These are phyloP conservation scores for Orbilia oligospora DNA, from an alignment of 2,329 filamentous ascomycete genomes.

Conservation along the genomic window DNA sequence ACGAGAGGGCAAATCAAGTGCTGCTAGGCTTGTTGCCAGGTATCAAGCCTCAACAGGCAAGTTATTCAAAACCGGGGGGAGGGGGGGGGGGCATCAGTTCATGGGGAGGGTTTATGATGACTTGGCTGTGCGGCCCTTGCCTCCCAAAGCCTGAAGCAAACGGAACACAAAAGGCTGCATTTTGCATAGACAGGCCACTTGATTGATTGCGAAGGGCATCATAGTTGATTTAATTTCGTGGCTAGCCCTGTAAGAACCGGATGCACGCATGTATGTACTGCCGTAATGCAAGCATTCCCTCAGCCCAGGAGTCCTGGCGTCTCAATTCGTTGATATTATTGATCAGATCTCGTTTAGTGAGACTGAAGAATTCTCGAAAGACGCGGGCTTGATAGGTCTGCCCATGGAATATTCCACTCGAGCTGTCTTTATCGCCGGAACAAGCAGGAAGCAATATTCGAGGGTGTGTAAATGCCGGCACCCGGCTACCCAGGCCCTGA, in stretches of 20 bases:
- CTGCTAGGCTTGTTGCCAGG: not conserved
- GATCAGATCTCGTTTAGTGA: constrained; percentile 15
- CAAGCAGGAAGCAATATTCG: constrained; percentile 6
- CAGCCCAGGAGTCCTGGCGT: constrained; percentile 22
- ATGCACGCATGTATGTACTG: constrained; percentile 8
- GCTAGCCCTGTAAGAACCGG: constrained; percentile 36
- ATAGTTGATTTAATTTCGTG: constrained; percentile 4
- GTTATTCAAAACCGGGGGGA: constrained; percentile 3
- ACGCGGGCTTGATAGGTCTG: not conserved
- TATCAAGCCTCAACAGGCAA: constrained; percentile 2
- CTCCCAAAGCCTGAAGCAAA: constrained; percentile 27
- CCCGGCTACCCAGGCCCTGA: constrained; percentile 6
- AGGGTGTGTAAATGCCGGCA: not conserved
- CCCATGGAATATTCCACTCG: constrained; percentile 12
- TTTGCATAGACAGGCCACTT: constrained; percentile 15
- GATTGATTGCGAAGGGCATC: constrained; percentile 16
- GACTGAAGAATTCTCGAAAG: constrained; percentile 21
- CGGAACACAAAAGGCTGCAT: constrained; percentile 34
- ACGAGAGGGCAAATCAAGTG: constrained; percentile 25
- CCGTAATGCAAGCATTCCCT: constrained; percentile 17
- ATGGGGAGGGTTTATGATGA: constrained; percentile 30
- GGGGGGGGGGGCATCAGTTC: constrained; percentile 1
- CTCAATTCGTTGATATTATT: constrained; percentile 22
- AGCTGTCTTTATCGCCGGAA: constrained; percentile 10
- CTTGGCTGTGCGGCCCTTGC: constrained; percentile 48